A percentile compares a stretch with the other conserved stretches of the same genome.
Conservation (phyloP, 2,329 filamentous ascomycete species). For the Fusarium agapanthi region DNA sequence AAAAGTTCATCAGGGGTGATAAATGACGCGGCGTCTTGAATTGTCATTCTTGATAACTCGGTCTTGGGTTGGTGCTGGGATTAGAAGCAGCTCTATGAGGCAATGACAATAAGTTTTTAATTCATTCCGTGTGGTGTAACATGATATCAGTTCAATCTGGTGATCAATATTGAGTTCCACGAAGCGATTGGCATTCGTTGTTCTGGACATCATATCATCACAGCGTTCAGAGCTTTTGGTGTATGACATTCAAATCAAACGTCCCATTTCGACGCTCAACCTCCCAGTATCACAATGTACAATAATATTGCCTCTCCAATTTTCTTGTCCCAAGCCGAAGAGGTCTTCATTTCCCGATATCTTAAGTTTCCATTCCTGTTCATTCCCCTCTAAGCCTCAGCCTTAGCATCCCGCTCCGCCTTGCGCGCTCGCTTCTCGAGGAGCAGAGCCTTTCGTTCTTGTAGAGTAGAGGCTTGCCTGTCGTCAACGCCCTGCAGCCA, state of each 20-base stretch:
- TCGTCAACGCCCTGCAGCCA: constrained; percentile 93
- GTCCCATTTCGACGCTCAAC: constrained; percentile 40
- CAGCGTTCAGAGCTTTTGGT: constrained; percentile 8
- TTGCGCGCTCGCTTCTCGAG: constrained; percentile 88
- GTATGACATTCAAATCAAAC: constrained; percentile 32
- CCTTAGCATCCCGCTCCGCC: constrained; percentile 49
- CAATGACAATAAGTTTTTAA: constrained; percentile 4
- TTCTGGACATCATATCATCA: constrained; percentile 9
- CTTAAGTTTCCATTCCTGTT: constrained; percentile 7
- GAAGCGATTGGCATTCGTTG: background rate
- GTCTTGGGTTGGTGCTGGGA: constrained; percentile 11
- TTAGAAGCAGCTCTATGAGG: constrained; percentile 11
- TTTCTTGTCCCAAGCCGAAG: constrained; percentile 4
- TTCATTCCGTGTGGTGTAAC: background rate
- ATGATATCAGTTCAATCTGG: background rate
- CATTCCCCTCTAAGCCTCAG: constrained; percentile 37
- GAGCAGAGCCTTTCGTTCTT: constrained; percentile 80
- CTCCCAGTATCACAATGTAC: constrained; percentile 40
- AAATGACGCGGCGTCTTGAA: constrained; percentile 29
- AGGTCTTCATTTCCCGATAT: constrained; percentile 13
- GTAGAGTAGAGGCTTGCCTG: constrained; percentile 78
- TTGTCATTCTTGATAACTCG: background rate
- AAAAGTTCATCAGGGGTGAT: constrained; percentile 9
- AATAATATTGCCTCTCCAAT: constrained; percentile 21
- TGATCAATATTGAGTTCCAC: background rate